phyloP scores from a whole-genome alignment of 257 asterid genomes.

The Lithospermum erythrorhizon region DNA sequence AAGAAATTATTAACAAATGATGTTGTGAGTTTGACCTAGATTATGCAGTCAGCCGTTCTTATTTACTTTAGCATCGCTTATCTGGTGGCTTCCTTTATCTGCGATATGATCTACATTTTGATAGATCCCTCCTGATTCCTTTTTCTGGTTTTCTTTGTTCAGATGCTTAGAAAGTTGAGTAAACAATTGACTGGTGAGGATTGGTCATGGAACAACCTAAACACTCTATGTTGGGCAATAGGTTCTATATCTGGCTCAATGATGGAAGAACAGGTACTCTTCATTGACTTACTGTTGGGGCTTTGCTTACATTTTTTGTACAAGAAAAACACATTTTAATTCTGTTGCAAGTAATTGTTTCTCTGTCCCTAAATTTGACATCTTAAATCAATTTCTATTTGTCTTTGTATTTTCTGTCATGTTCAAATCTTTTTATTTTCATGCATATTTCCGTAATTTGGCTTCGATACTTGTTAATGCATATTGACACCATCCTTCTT shows the following conservation, averaged over 20 bases:
- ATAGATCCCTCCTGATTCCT: too few relatives aligned
- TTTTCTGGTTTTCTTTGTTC: constrained; percentile 5
- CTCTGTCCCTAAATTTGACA: too few relatives aligned
- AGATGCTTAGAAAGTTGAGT: constrained; percentile 80
- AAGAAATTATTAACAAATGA: too few relatives aligned
- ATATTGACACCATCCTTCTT: not conserved
- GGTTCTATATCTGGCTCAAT: constrained; percentile 99
- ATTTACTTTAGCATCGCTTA: too few relatives aligned
- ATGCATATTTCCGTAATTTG: not conserved
- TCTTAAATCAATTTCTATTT: too few relatives aligned
- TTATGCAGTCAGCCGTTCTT: not conserved
- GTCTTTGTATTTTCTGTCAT: not conserved
- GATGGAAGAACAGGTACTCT: constrained; percentile 85
- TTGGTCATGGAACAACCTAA: constrained; percentile 98
- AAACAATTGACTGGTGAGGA: constrained; percentile 85
- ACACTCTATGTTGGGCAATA: constrained; percentile 97
- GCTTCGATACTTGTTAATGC: not conserved
- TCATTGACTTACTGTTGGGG: not conserved
- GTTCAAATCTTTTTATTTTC: not conserved
- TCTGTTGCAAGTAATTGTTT: not conserved
- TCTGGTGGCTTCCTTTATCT: too few relatives aligned
- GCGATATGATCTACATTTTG: not conserved
- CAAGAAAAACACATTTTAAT: not conserved
- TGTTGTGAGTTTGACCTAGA: not conserved
- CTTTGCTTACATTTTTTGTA: not conserved